These are phyloP conservation scores for Psilocybe azurescens DNA, from an alignment of 768 basidiomycete genomes.

Conservation along the genomic window DNA sequence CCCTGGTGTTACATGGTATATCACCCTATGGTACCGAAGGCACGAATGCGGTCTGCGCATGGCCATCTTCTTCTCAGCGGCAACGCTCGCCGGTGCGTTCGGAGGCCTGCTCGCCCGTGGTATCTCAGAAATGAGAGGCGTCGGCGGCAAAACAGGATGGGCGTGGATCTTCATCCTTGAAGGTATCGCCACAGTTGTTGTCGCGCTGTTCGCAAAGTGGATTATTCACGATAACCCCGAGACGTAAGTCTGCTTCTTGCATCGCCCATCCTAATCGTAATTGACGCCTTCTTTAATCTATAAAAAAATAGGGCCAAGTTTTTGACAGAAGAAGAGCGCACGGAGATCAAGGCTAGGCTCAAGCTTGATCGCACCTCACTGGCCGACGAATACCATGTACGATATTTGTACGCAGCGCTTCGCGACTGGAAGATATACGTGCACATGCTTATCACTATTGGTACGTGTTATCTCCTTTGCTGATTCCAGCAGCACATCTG, in stretches of 20 bases:
- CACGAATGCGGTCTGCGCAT: slow-evolving; percentile 38
- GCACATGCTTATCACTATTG: slow-evolving; percentile 37
- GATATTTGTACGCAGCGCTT: slow-evolving; percentile 31
- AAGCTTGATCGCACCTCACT: slow-evolving; percentile 31
- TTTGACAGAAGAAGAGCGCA: slow-evolving; percentile 33
- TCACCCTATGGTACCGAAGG: slow-evolving; percentile 35
- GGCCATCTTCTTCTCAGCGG: slow-evolving; percentile 39
- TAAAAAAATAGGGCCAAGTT: slow-evolving; percentile 29
- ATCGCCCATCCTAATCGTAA: too few species aligned
- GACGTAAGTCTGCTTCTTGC: slow-evolving; percentile 24
- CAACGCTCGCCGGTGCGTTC: slow-evolving; percentile 36
- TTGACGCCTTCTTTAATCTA: background rate
- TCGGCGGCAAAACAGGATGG: slow-evolving; percentile 35
- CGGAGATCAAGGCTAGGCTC: slow-evolving; percentile 32
- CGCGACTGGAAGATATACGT: slow-evolving; percentile 41
- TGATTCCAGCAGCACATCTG: background rate
- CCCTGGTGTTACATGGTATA: slow-evolving; percentile 37
- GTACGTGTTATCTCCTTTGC: slow-evolving; percentile 14
- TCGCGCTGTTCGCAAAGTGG: slow-evolving; percentile 31
- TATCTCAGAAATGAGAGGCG: slow-evolving; percentile 32
- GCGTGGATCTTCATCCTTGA: slow-evolving; percentile 40
- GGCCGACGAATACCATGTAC: slow-evolving; percentile 32
- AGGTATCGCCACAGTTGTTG: slow-evolving; percentile 32
- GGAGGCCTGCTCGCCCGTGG: slow-evolving; percentile 35
- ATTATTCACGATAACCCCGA: slow-evolving; percentile 34